A percentile compares a stretch with the other conserved stretches of the same genome.
Conservation (phyloP, 177 flowering plant species). For the Vitis hybrid region DNA sequence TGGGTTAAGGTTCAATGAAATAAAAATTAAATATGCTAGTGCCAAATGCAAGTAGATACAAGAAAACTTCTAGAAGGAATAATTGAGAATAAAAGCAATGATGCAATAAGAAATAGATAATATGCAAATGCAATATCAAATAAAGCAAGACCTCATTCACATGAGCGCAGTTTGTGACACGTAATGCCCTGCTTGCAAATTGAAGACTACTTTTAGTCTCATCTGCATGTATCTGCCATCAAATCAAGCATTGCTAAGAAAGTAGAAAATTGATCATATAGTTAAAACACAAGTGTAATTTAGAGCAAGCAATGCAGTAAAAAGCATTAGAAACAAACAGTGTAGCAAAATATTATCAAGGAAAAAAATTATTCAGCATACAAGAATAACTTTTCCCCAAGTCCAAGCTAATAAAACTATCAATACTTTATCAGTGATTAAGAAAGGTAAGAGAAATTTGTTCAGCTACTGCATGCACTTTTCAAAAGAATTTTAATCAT, state of each 20-base stretch:
- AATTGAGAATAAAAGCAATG: not conserved
- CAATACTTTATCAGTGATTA: no score
- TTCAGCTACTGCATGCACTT: no score
- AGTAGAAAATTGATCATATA: not conserved
- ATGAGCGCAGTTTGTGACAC: constrained; percentile 87
- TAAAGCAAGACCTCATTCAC: constrained; percentile 80
- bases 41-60: not conserved
- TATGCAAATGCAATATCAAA: not conserved
- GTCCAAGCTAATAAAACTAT: no score
- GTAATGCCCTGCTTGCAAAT: constrained; percentile 95
- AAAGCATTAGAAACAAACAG: not conserved
- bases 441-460: no score
- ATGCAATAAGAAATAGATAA: not conserved
- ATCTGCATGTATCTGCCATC: constrained; percentile 82
- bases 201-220: constrained; percentile 98
- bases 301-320: not conserved
- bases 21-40: not conserved
- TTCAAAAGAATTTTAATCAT: no score
- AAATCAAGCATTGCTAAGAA: constrained; percentile 12
- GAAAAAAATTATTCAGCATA: no score
- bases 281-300: not conserved
- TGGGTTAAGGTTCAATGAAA: not conserved
- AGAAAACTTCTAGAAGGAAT: not conserved
- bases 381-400: no score
- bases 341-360: not conserved